These are phyloP conservation scores for Oenanthe javanica DNA, from an alignment of 140 eudicot genomes.

Conservation along the genomic window DNA sequence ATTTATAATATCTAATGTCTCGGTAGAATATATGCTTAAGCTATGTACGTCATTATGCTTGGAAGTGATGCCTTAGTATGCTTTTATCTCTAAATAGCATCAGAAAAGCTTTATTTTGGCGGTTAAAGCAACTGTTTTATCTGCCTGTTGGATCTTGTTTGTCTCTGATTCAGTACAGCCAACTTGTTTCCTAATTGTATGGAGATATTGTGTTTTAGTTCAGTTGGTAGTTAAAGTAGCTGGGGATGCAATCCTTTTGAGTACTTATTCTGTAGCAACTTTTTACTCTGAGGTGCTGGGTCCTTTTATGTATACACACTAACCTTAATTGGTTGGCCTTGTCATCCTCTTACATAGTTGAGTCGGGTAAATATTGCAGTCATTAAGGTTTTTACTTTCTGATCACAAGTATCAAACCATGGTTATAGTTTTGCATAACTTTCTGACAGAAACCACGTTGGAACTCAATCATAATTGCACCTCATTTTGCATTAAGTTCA, in stretches of 20 bases:
- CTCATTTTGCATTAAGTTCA: not conserved
- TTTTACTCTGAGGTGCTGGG: not conserved
- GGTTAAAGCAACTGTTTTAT: not conserved
- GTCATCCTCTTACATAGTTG: not conserved
- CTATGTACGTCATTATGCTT: not conserved
- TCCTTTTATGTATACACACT: not conserved
- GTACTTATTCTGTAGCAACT: not conserved
- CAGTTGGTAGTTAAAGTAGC: not conserved
- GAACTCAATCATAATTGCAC: no score
- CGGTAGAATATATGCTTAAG: not conserved
- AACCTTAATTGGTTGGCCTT: not conserved
- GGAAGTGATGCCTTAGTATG: not conserved
- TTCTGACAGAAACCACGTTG: no score
- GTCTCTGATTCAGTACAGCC: constrained; percentile 8
- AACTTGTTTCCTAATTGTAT: not conserved
- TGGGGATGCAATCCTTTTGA: not conserved
- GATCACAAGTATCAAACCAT: not conserved
- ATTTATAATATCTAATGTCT: not conserved
- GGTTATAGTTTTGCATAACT: not conserved
- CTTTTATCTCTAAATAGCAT: not conserved
- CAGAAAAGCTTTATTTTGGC: not conserved
- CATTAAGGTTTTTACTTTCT: not conserved
- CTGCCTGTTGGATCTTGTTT: not conserved
- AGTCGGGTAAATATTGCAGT: not conserved
- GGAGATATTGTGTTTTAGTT: not conserved